phyloP scores from a whole-genome alignment of 176 grass and related monocot species.

The Eleusine coracana region DNA sequence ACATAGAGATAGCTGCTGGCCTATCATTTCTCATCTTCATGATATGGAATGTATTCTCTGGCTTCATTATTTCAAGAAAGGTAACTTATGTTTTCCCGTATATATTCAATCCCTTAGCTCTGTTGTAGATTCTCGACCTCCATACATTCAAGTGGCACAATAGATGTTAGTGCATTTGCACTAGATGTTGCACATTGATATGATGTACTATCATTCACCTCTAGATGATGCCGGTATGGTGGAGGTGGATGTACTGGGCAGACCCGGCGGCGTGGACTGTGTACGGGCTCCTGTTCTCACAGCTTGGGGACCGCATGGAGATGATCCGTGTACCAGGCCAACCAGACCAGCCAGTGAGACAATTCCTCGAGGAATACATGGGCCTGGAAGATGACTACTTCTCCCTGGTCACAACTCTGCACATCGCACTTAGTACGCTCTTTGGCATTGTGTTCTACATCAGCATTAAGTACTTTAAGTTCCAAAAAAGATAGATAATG shows the following conservation, averaged over 20 bases:
- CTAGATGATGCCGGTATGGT: conserved; percentile 66
- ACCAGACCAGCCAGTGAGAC: conserved; percentile 35
- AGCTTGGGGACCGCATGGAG: conserved; percentile 47
- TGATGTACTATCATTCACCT: background rate
- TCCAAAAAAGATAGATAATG: conserved; percentile 28
- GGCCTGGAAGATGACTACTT: conserved; percentile 51
- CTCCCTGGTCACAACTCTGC: conserved; percentile 47
- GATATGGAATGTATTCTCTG: conserved; percentile 73
- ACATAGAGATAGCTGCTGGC: conserved; percentile 63
- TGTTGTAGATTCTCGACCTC: too few species aligned
- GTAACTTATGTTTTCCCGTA: conserved; percentile 6
- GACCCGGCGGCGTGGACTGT: conserved; percentile 60
- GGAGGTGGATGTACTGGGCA: conserved; percentile 67
- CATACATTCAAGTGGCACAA: too few species aligned
- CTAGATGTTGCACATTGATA: background rate
- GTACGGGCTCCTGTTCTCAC: conserved; percentile 62
- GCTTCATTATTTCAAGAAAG: conserved; percentile 69
- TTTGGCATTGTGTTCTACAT: conserved; percentile 59
- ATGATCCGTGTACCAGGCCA: conserved; percentile 37
- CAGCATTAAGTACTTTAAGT: conserved; percentile 63
- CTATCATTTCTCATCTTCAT: conserved; percentile 69
- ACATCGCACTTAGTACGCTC: conserved; percentile 46
- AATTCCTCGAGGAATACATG: conserved; percentile 55
- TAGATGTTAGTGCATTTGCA: too few species aligned
- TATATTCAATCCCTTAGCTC: background rate